These are phyloP conservation scores for Xylariaceae sp. DNA, from an alignment of 2,329 filamentous ascomycete genomes.

Conservation along the genomic window DNA sequence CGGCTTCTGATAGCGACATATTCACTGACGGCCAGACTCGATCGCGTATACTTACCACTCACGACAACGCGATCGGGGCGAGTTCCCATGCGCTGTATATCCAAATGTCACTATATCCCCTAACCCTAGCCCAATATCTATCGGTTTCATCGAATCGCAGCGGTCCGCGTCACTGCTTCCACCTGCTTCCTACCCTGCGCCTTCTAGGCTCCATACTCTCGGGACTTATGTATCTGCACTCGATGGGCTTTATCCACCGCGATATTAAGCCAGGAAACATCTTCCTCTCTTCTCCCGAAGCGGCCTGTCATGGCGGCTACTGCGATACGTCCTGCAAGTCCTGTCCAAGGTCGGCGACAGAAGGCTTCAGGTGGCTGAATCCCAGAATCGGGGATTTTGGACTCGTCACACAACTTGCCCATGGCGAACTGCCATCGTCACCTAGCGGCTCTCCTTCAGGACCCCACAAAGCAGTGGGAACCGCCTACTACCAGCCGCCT, in stretches of 20 bases:
- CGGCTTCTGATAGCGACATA: constrained; percentile 18
- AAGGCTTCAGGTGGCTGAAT: constrained; percentile 37
- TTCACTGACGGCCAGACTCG: constrained; percentile 24
- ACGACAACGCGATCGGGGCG: constrained; percentile 27
- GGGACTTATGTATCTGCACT: constrained; percentile 60
- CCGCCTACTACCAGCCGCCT: constrained; percentile 58
- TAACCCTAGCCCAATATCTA: constrained; percentile 51
- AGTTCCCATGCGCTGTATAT: constrained; percentile 52
- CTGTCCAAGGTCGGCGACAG: constrained; percentile 6
- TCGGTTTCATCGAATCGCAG: constrained; percentile 23
- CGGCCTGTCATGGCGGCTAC: constrained; percentile 18
- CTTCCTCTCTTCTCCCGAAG: constrained; percentile 49
- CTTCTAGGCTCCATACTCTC: constrained; percentile 54
- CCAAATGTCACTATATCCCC: constrained; percentile 65
- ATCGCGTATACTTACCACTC: constrained; percentile 3
- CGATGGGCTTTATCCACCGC: constrained; percentile 56
- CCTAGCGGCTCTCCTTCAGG: constrained; percentile 1
- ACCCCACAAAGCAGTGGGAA: constrained; percentile 48
- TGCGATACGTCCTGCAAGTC: constrained; percentile 21
- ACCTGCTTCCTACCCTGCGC: constrained; percentile 52
- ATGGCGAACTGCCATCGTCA: constrained; percentile 25
- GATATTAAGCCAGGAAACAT: constrained; percentile 67
- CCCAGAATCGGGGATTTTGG: constrained; percentile 66
- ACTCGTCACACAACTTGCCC: constrained; percentile 50
- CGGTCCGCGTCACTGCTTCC: constrained; percentile 51